These are phyloP conservation scores for Trypanosoma avium DNA, from an alignment of 208 protist genomes.

Conservation along the genomic window DNA sequence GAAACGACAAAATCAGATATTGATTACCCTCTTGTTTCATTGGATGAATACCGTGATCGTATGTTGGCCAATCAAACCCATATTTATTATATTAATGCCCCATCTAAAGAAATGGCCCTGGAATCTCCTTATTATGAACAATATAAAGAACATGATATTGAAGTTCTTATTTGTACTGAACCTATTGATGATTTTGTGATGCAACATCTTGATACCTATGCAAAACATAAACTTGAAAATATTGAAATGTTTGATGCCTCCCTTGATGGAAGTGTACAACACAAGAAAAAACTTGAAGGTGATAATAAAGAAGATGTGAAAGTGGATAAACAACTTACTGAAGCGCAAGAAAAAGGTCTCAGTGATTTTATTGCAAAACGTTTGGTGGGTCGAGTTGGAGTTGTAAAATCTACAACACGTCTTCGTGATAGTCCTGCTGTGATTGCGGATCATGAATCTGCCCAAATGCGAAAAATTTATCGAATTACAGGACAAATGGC, in stretches of 20 bases:
- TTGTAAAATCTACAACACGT: conserved; percentile 84
- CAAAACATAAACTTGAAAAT: conserved; percentile 94
- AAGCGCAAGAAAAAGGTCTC: conserved; percentile 84
- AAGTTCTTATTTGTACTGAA: conserved; percentile 94
- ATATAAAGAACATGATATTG: conserved; percentile 94
- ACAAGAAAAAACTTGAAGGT: conserved; percentile 84
- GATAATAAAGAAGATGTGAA: conserved; percentile 83
- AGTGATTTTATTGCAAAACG: conserved; percentile 88
- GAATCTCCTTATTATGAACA: conserved; percentile 96
- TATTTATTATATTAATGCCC: conserved; percentile 96
- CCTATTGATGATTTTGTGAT: conserved; percentile 97
- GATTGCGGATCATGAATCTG: conserved; percentile 90
- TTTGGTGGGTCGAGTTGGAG: conserved; percentile 80
- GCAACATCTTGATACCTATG: conserved; percentile 92
- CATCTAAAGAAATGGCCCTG: conserved; percentile 86
- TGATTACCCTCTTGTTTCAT: conserved; percentile 79
- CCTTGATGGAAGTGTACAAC: conserved; percentile 87
- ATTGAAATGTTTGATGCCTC: conserved; percentile 90
- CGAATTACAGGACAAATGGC: conserved; percentile 81
- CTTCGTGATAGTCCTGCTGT: conserved; percentile 89
- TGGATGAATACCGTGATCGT: conserved; percentile 96
- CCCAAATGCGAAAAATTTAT: conserved; percentile 92
- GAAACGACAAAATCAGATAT: conserved; percentile 81
- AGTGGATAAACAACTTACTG: conserved; percentile 86
- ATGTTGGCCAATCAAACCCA: conserved; percentile 94